Evolutionary conservation across 2,329 filamentous ascomycete genomes (phyloP).

Genomic region (Anthostomella pinea): DNA sequence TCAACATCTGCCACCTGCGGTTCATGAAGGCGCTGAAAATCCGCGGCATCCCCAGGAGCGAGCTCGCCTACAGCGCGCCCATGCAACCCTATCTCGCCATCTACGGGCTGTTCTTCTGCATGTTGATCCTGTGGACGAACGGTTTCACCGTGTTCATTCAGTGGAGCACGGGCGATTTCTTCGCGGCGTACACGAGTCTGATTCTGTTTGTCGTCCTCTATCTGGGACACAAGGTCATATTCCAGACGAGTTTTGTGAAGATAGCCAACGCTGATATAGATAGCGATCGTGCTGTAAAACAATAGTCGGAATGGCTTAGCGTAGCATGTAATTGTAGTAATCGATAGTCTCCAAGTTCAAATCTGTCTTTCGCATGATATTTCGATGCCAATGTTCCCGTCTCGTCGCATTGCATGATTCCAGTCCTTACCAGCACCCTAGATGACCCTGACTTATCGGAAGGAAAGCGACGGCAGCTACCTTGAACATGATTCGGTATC

Average conservation of each 20-base stretch:
- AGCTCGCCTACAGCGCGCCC: conserved; percentile 59
- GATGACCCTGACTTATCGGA: no score
- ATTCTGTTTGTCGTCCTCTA: conserved; percentile 61
- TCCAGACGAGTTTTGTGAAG: conserved; percentile 25
- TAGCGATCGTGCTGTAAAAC: conserved; percentile 22
- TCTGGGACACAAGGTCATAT: conserved; percentile 55
- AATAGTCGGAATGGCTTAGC: background rate
- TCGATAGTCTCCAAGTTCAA: no score
- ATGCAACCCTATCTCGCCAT: conserved; percentile 63
- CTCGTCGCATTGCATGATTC: no score
- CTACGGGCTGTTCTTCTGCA: conserved; percentile 64
- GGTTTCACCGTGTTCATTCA: conserved; percentile 67
- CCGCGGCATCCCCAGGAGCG: conserved; percentile 55
- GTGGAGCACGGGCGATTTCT: conserved; percentile 61
- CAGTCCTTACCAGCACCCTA: no score
- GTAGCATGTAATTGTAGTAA: no score
- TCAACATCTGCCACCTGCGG: conserved; percentile 60
- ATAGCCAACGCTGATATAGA: conserved; percentile 29
- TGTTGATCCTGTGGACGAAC: conserved; percentile 63
- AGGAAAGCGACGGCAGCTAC: no score
- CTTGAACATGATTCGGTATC: no score
- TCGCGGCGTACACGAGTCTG: conserved; percentile 62
- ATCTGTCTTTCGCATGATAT: no score
- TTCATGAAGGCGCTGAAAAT: conserved; percentile 60
- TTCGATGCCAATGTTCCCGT: no score